Conservation (phyloP, 1,139 yeast species). For the Scheffersomyces insectosa region DNA sequence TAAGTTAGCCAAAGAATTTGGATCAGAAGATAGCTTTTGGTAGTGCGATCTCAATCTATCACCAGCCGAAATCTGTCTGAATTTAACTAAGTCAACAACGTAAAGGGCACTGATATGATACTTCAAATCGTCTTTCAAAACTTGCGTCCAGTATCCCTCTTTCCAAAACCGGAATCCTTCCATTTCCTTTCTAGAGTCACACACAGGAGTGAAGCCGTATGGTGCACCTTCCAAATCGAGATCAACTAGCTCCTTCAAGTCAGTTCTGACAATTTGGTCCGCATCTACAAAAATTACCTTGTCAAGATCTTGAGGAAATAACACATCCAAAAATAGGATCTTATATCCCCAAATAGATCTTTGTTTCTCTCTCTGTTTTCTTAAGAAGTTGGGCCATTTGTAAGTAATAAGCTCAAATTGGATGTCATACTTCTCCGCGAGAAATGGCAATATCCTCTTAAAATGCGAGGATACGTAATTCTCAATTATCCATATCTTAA, state of each 20-base stretch:
- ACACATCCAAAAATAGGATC: constrained; percentile 78
- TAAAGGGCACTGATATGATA: constrained; percentile 88
- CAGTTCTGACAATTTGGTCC: constrained; percentile 76
- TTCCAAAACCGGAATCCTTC: constrained; percentile 93
- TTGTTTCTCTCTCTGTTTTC: constrained; percentile 73
- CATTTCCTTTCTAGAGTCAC: constrained; percentile 78
- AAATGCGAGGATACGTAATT: constrained; percentile 74
- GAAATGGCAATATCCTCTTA: constrained; percentile 55
- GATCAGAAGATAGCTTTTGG: constrained; percentile 78
- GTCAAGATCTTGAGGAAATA: constrained; percentile 77
- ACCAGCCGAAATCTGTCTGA: constrained; percentile 71
- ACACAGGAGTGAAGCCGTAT: constrained; percentile 86
- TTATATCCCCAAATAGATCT: constrained; percentile 88
- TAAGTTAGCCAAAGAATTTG: constrained; percentile 73
- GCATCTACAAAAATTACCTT: constrained; percentile 86
- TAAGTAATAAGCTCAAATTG: constrained; percentile 75
- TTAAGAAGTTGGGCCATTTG: constrained; percentile 91
- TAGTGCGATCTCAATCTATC: constrained; percentile 83
- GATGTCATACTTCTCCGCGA: constrained; percentile 60
- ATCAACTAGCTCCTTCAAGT: constrained; percentile 64
- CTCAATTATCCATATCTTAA: constrained; percentile 88
- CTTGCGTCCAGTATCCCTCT: constrained; percentile 82
- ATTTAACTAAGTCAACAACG: constrained; percentile 71
- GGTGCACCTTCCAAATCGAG: constrained; percentile 75
- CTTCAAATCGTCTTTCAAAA: constrained; percentile 54